Evolutionary conservation across 176 grass and related monocot genomes (phyloP).

Genomic region (Chrysopogon serrulatus): DNA sequence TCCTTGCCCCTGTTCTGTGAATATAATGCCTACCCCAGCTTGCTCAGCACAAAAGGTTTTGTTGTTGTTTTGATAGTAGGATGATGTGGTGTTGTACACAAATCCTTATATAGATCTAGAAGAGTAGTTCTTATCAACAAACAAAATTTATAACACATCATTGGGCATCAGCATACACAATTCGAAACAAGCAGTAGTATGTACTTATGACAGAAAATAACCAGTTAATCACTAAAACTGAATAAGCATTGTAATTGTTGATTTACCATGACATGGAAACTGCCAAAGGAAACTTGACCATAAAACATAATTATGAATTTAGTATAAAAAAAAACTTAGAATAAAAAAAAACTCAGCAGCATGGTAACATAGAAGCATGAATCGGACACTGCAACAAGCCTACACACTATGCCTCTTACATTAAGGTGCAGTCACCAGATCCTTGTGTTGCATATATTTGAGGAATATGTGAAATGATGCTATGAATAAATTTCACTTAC

Average conservation of each 20-base stretch:
- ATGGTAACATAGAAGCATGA: not conserved
- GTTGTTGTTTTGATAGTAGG: not conserved
- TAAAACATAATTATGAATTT: not conserved
- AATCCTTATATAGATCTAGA: not conserved
- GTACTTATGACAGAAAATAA: not conserved
- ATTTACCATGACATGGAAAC: not conserved
- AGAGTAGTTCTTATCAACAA: not conserved
- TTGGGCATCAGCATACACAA: not conserved
- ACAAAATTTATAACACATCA: not conserved
- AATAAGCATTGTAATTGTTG: not conserved
- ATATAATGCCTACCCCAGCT: not conserved
- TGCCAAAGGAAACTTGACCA: not conserved
- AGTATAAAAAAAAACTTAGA: not conserved
- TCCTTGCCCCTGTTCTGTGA: not conserved
- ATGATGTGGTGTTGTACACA: not conserved
- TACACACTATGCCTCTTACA: not conserved
- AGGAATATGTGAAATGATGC: not conserved
- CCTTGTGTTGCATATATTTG: not conserved
- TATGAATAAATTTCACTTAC: not conserved
- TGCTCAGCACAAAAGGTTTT: not conserved
- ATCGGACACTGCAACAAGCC: not conserved
- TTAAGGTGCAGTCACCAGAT: not conserved
- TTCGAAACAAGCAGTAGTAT: not conserved
- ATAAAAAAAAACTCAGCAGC: not conserved
- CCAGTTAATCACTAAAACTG: not conserved